Percentiles rank a stretch among this genome's conserved stretches.
phyloP scores from a whole-genome alignment of 2,329 filamentous ascomycete genomes.

The Macrophomina phaseolina region DNA sequence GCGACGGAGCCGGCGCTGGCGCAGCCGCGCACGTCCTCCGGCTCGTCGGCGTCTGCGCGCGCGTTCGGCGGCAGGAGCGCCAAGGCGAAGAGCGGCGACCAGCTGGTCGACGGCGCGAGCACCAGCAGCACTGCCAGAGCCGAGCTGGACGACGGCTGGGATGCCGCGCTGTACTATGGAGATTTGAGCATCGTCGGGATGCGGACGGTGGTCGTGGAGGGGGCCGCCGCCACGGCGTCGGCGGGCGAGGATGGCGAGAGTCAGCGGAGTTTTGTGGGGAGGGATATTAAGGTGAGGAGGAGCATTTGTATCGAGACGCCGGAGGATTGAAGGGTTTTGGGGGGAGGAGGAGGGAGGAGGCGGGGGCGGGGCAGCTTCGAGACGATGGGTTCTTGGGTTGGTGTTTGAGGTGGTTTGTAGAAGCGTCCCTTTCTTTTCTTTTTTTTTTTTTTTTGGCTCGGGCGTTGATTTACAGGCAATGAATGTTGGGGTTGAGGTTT shows the following conservation, averaged over 20 bases:
- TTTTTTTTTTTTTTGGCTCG: too few species aligned
- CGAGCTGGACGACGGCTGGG: neutral
- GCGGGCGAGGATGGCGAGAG: neutral
- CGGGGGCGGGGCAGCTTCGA: too few species aligned
- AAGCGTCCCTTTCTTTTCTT: too few species aligned
- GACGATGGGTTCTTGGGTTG: too few species aligned
- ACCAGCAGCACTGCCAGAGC: too few species aligned
- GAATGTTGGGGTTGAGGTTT: too few species aligned
- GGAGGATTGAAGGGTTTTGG: neutral
- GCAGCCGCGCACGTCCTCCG: too few species aligned
- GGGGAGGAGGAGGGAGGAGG: neutral
- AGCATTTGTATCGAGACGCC: neutral
- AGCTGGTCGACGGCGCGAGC: neutral
- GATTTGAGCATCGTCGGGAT: neutral
- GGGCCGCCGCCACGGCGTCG: neutral
- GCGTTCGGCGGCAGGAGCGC: neutral
- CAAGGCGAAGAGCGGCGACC: neutral
- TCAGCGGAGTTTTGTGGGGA: neutral
- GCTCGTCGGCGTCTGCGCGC: too few species aligned
- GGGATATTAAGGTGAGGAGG: neutral
- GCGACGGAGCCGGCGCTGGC: too few species aligned
- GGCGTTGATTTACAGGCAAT: too few species aligned
- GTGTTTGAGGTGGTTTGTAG: too few species aligned
- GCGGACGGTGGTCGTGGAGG: neutral
- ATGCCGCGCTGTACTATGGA: neutral